Base-by-base conservation (phyloP, 305 asterid genomes). In the Euphrasia arctica region DNA sequence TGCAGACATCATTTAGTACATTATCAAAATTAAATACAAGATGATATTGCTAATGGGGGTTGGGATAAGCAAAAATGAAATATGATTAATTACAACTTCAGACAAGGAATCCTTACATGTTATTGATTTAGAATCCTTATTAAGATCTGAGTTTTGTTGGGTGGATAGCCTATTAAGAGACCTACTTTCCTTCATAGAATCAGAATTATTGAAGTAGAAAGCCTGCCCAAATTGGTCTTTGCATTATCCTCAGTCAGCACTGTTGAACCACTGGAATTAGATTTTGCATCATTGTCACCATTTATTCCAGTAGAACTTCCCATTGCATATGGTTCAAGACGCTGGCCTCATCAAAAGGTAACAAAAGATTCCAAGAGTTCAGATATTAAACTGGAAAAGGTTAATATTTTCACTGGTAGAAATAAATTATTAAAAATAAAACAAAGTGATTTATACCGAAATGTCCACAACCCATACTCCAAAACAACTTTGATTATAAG, bases 401-500 rank as follows among this genome's bases (percentile, higher is more conserved):
- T 56, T 50, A 65, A 70, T 42, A 39, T 64, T 67, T 31, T 39
- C 65, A 60, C n/a, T 31, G 62, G 60, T 29, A 55, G 59, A 64
- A 65, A 67, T 60, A 60, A 48, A 8, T 1, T 39, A 39, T 39
- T 39, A 56, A 64, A 54, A 49, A 50, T 25, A 25, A 25, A 25
- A 25, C 51, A 48, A 55, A 34, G 69, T 57, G 62, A 65, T 63
- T 31, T 62, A 43, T 84, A 94, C 97, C 87, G 95, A 86, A 63
- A 94, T 90, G 80, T 94, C 99, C 47, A 90, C 97, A 64, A 94
- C 97, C 99, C 99, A 94, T 58, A 94, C 95, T 70, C 99, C 99
- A 68, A 94, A 97, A 72, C 99, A 94, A 73, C 96, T 94, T 81
- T 94, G 99, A 79, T 94, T 94, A 78, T 83, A 91, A 43, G 99